Evolutionary conservation across 164 flowering plant species (phyloP).

Genomic region (Vitis labrusca): DNA sequence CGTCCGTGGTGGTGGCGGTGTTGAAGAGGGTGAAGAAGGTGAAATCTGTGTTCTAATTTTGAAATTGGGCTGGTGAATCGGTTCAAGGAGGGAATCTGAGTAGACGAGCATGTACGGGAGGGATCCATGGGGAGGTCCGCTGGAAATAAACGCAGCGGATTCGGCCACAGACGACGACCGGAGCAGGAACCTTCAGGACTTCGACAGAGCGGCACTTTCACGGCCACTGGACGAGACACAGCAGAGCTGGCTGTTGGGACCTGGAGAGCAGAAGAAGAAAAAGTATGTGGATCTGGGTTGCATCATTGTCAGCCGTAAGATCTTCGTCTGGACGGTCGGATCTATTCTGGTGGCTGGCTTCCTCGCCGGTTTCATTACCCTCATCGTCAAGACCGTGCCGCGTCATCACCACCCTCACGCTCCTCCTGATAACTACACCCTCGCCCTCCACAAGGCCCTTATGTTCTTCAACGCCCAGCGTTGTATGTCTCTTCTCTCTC

Average conservation of each 20-base stretch:
- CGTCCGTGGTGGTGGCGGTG: no score
- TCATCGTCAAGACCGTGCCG: conserved; percentile 78
- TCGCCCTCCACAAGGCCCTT: conserved; percentile 70
- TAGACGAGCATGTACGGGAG: conserved; percentile 66
- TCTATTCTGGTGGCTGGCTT: conserved; percentile 58
- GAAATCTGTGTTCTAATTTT: no score
- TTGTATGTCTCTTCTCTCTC: conserved; percentile 31
- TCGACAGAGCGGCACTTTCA: conserved; percentile 85
- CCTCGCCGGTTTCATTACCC: conserved; percentile 62
- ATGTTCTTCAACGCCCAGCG: conserved; percentile 84
- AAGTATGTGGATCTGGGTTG: conserved; percentile 96
- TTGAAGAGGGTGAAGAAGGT: no score
- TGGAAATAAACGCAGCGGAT: conserved; percentile 81
- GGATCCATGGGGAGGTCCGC: conserved; percentile 96
- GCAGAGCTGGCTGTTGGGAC: conserved; percentile 96
- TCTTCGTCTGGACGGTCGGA: conserved; percentile 87
- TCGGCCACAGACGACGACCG: conserved; percentile 97
- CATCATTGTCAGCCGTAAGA: conserved; percentile 84
- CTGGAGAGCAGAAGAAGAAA: conserved; percentile 87
- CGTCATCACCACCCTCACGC: conserved; percentile 54
- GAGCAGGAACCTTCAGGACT: conserved; percentile 79
- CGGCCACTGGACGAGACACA: conserved; percentile 90
- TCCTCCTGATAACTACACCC: conserved; percentile 83
- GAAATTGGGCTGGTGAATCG: no score
- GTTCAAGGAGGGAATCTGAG: background rate